Evolutionary conservation across 1,139 yeast genomes (phyloP), one percentile per base, ranked within the genome.

Genomic region (Protomyces inouyei): DNA sequence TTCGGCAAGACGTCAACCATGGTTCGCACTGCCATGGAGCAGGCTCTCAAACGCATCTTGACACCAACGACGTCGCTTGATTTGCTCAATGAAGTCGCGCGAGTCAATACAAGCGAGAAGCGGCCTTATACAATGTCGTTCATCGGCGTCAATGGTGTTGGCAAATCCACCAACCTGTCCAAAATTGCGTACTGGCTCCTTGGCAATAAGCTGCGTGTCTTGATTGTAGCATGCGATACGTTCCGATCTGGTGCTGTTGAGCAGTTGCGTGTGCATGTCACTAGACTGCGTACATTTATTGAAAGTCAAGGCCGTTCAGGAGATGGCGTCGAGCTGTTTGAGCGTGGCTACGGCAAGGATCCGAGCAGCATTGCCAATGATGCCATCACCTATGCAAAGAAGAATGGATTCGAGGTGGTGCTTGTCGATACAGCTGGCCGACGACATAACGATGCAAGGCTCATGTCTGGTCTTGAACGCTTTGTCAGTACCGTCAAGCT

Each of bases 231-330:
- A 0, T 93, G 98, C 77, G 98, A 93, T 77, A 95, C 98, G 0
- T 93, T 93, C 78, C 82, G 98, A 76, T 90, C 97, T 0, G 98
- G 98, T 59, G 98, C 98, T 0, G 98, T 93, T 16, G 98, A 93
- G 74, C 98, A 93, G 76, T 80, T 93, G 69, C 85, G 93, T 70
- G 97, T 93, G 1, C 98, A 93, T 76, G 98, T 92, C 1, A 85
- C 85, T 68, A 88, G 95, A 70, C 79, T 93, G 68, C 84, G 86
- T 64, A 85, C 85, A 66, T 77, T 88, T 32, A 81, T 84, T 23
- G 80, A 79, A 53, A 78, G 84, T 18, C 73, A 74, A 48, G 63
- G 60, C 16, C 71, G 71, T 52, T 80, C 80, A 38, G 78, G 79
- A 18, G 87, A 85, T 52, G 80, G 79, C 63, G 88, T 92, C 64